Conservation (phyloP, 371 early-diverging fungal species). For the Batrachochytrium dendrobatidis region DNA sequence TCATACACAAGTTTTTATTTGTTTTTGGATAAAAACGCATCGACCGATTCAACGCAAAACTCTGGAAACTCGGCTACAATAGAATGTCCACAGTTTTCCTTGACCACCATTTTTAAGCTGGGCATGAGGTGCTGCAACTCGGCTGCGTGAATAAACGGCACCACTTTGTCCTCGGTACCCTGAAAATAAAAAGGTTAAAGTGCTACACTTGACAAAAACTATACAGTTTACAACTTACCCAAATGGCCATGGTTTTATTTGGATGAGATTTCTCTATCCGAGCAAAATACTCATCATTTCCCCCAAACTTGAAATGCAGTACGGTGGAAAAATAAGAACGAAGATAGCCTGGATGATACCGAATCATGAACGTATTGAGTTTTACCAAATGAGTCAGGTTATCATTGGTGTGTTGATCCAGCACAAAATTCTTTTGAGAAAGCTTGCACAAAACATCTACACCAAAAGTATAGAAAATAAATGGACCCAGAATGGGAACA, state of each 20-base stretch:
- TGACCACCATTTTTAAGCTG: neutral
- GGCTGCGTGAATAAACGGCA: neutral
- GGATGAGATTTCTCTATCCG: neutral
- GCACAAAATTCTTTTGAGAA: too few species aligned
- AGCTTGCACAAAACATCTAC: neutral
- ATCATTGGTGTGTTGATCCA: too few species aligned
- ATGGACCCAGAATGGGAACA: constrained; percentile 2
- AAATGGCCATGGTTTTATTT: neutral
- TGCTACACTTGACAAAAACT: neutral
- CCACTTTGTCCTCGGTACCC: constrained; percentile 1
- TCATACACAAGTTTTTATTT: neutral
- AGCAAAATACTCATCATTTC: neutral
- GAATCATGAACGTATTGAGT: neutral
- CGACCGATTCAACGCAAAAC: neutral
- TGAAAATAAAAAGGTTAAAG: neutral
- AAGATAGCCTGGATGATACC: neutral
- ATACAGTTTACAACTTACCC: neutral
- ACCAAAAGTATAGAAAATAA: neutral
- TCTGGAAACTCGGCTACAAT: neutral
- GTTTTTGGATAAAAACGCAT: neutral
- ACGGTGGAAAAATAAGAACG: neutral
- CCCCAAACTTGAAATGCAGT: constrained; percentile 2
- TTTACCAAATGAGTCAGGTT: neutral
- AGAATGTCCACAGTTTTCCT: neutral
- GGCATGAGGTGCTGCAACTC: neutral